Base-by-base conservation (phyloP, 108 stramenopile species). In the Aurantiochytrium sp. region DNA sequence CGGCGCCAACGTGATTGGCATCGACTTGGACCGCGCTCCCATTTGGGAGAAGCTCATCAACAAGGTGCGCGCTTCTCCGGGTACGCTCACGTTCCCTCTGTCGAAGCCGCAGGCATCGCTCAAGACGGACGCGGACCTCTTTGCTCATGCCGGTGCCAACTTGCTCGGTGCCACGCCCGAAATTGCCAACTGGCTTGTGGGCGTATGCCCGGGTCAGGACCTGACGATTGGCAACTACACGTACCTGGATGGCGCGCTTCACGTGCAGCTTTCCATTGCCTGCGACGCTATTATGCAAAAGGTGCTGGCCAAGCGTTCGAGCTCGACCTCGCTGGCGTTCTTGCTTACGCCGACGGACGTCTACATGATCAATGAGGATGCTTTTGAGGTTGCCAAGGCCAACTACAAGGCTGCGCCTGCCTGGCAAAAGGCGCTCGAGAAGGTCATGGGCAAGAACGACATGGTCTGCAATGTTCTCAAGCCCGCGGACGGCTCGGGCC, bases 301-400 rank as follows among this genome's bases (percentile, higher is more conserved):
- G 29, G 89, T 92, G 57, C 72, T 90, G 49, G 88, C 23, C 76
- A 95, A 95, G 90, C 93, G 96, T 57, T 88, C 91, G 91, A 69
- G 6, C 12, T 25, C 49, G 71, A 90, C 92, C 60, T 95, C 96
- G n/a, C 96, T 97, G 60, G 97, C 97, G 18, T 98, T 97, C 91
- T 96, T 98, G 12, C 98, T 97, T 91, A 98, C 98, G n/a, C 98
- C 98, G 4, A 98, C 98, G 49, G 98, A 98, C 92, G 93, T 96
- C 92, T 97, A 98, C 93, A 92, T 97, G 23, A 94, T 97, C 72
- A 95, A 97, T 58, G 93, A 96, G 90, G 97, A 97, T 89, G 97
- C 96, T 51, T 94, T 95, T 93, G 94, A 95, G 58, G 97, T 97
- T 4, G 94, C 95, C 87, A 47, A 60, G 60, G 91, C 58, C 10